Evolutionary conservation across 202 grass and related monocot genomes (phyloP).

Genomic region (Setaria italica): DNA sequence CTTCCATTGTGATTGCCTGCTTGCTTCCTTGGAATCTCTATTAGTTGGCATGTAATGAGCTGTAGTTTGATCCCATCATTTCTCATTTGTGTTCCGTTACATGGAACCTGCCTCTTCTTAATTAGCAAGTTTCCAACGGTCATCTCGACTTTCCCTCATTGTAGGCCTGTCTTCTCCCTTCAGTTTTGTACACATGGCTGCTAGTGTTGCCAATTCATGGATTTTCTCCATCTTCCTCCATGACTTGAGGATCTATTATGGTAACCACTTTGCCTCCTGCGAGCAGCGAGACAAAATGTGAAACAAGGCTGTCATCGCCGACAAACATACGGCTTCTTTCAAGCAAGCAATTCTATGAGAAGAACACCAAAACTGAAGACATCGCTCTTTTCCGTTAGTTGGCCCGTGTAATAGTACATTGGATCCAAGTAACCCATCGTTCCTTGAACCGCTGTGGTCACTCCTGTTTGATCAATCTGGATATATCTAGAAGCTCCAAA

Average conservation of each 20-base stretch:
- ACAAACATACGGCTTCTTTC: background rate
- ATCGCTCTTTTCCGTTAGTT: conserved; percentile 44
- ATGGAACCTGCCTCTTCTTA: conserved; percentile 14
- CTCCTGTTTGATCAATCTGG: background rate
- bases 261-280: background rate
- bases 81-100: background rate
- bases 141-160: conserved; percentile 54
- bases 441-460: conserved; percentile 43
- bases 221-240: conserved; percentile 37
- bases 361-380: conserved; percentile 44
- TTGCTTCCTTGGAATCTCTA: background rate
- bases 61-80: background rate
- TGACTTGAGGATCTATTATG: conserved; percentile 45
- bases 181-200: conserved; percentile 47
- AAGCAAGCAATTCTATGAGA: background rate
- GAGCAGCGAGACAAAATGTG: conserved; percentile 35
- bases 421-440: conserved; percentile 48
- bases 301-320: conserved; percentile 24
- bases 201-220: conserved; percentile 36
- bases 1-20: conserved; percentile 12
- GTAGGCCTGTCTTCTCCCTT: conserved; percentile 56
- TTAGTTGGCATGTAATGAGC: background rate
- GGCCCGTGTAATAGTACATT: conserved; percentile 34
- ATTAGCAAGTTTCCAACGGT: conserved; percentile 38
- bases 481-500: conserved; percentile 49